Evolutionary conservation across 177 flowering plant species (phyloP).

Genomic region (Vitis hybrid): DNA sequence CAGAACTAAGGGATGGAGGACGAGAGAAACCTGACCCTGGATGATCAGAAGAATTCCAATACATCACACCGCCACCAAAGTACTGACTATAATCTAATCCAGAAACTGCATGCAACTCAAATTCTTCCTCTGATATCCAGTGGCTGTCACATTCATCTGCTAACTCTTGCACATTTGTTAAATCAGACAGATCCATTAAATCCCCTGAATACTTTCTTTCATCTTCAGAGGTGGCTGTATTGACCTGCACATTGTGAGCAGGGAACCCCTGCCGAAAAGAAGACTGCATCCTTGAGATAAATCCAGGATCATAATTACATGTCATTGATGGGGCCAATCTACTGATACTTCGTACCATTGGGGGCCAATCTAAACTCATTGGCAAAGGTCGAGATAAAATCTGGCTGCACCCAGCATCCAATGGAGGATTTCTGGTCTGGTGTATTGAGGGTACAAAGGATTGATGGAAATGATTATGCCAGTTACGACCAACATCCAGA

Average conservation of each 20-base stretch:
- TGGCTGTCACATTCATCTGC: constrained; percentile 66
- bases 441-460: constrained; percentile 60
- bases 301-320: constrained; percentile 74
- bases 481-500: constrained; percentile 83
- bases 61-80: constrained; percentile 98
- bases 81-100: constrained; percentile 86
- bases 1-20: constrained; percentile 96
- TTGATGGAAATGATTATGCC: constrained; percentile 67
- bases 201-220: constrained; percentile 60
- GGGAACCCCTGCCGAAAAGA: constrained; percentile 48
- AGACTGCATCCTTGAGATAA: constrained; percentile 54
- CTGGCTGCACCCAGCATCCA: constrained; percentile 51
- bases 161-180: constrained; percentile 41
- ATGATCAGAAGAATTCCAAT: constrained; percentile 91
- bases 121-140: constrained; percentile 90
- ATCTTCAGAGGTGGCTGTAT: constrained; percentile 42
- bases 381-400: constrained; percentile 54
- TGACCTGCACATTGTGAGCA: constrained; percentile 39
- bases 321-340: constrained; percentile 55
- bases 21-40: constrained; percentile 77
- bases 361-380: constrained; percentile 95
- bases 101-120: constrained; percentile 72
- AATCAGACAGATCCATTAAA: constrained; percentile 47
- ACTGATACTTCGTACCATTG: constrained; percentile 53
- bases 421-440: constrained; percentile 53